A percentile compares a stretch with the other conserved stretches of the same genome.
Conservation (phyloP, 768 basidiomycete genomes). For the Serendipita vermifera region DNA sequence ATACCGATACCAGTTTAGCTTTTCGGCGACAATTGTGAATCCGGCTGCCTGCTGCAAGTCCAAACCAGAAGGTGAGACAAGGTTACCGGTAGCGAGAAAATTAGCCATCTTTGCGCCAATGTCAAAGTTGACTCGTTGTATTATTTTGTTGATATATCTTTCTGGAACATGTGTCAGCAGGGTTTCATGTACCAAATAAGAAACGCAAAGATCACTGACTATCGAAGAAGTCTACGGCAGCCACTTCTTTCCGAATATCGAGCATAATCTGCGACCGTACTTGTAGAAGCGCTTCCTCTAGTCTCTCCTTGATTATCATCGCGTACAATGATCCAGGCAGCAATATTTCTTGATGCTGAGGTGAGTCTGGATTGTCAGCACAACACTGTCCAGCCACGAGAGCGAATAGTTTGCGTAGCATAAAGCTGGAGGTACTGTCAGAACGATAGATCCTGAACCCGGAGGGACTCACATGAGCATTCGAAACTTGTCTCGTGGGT, state of each 20-base stretch:
- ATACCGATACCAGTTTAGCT: constrained; percentile 96
- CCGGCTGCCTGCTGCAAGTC: constrained; percentile 96
- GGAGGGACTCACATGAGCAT: constrained; percentile 65
- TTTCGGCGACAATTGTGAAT: constrained; percentile 98
- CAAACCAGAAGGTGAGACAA: constrained; percentile 86
- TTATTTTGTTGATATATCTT: constrained; percentile 63
- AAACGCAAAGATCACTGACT: constrained; percentile 36
- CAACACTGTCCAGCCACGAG: constrained; percentile 82
- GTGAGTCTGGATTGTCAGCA: constrained; percentile 95
- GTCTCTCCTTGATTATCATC: constrained; percentile 96
- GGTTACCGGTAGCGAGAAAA: constrained; percentile 94
- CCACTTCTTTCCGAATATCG: constrained; percentile 65
- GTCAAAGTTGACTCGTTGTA: constrained; percentile 76
- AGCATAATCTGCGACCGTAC: constrained; percentile 53
- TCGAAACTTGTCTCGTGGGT: constrained; percentile 84
- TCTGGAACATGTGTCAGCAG: constrained; percentile 32
- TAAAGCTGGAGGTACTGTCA: constrained; percentile 50
- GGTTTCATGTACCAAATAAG: not conserved
- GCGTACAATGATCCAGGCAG: constrained; percentile 85
- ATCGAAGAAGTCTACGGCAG: constrained; percentile 75
- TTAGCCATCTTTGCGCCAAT: constrained; percentile 81
- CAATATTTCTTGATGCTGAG: constrained; percentile 95
- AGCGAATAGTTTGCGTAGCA: constrained; percentile 90
- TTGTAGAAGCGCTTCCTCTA: constrained; percentile 76
- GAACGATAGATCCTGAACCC: not conserved